A percentile compares a stretch with the other conserved stretches of the same genome.
Conservation (phyloP, 768 basidiomycete species). For the Roridomyces roridus region DNA sequence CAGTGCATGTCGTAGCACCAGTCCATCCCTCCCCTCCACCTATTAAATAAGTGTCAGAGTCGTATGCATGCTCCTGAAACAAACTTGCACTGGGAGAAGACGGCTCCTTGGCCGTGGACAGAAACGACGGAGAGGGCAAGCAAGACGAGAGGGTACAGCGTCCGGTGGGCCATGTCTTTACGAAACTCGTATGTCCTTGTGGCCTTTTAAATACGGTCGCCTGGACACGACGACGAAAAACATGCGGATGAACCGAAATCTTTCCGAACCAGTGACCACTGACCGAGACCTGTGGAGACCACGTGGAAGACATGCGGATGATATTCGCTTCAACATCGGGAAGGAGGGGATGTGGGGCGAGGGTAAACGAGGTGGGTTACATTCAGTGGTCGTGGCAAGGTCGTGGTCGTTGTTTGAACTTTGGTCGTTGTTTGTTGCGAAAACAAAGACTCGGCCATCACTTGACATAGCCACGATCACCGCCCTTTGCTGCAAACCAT, state of each 20-base stretch:
- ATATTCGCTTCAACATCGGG: conserved; percentile 41
- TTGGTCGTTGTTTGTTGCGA: too few species aligned
- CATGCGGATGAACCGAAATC: conserved; percentile 5
- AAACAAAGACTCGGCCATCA: too few species aligned
- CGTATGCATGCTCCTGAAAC: background rate
- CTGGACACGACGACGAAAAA: background rate
- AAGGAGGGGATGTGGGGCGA: conserved; percentile 14
- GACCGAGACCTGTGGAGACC: background rate
- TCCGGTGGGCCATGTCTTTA: conserved; percentile 25
- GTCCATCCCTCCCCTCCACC: conserved; percentile 34
- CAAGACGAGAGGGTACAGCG: conserved; percentile 18
- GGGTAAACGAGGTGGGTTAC: too few species aligned
- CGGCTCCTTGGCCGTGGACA: conserved; percentile 24
- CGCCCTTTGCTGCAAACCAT: too few species aligned
- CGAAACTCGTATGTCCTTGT: background rate
- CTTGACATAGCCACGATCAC: too few species aligned
- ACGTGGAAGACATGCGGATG: conserved; percentile 25
- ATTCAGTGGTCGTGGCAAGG: too few species aligned
- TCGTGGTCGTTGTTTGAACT: too few species aligned
- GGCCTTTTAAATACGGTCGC: background rate
- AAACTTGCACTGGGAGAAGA: conserved; percentile 8
- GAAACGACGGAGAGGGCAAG: conserved; percentile 13
- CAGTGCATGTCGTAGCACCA: conserved; percentile 42
- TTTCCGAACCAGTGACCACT: conserved; percentile 9
- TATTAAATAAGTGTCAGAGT: background rate